A percentile compares a stretch with the other conserved stretches of the same genome.
Evolutionary conservation across 805 yeast genomes (phyloP).

Genomic region (Citeromyces nyonsensis): DNA sequence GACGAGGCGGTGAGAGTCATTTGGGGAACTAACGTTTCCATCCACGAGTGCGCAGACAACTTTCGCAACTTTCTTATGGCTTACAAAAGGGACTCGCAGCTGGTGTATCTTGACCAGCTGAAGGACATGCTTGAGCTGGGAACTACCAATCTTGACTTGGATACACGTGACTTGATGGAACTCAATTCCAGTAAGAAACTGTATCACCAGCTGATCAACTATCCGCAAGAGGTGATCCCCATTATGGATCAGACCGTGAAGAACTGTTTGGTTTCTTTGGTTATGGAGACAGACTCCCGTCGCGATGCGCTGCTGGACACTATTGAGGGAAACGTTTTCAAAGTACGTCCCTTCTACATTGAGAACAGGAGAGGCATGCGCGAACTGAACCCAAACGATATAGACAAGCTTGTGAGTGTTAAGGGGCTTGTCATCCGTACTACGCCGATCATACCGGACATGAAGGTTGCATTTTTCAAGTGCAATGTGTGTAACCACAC

Average conservation of each 20-base stretch:
- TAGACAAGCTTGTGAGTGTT: slow-evolving; percentile 80
- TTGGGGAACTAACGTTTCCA: slow-evolving; percentile 97
- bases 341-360: slow-evolving; percentile 80
- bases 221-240: slow-evolving; percentile 94
- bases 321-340: slow-evolving; percentile 69
- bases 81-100: slow-evolving; percentile 66
- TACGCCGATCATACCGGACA: slow-evolving; percentile 89
- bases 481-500: slow-evolving; percentile 94
- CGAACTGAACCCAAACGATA: slow-evolving; percentile 85
- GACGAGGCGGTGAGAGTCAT: slow-evolving; percentile 80
- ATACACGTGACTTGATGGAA: slow-evolving; percentile 64
- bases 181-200: slow-evolving; percentile 64
- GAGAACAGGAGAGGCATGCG: slow-evolving; percentile 70
- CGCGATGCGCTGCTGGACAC: slow-evolving; percentile 38
- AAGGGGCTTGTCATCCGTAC: slow-evolving; percentile 85
- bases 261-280: slow-evolving; percentile 71
- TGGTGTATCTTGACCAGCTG: slow-evolving; percentile 60
- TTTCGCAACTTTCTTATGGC: slow-evolving; percentile 77
- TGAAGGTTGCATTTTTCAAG: slow-evolving; percentile 93
- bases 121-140: slow-evolving; percentile 68
- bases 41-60: slow-evolving; percentile 68
- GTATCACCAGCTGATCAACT: slow-evolving; percentile 75
- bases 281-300: slow-evolving; percentile 29
- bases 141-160: slow-evolving; percentile 70
- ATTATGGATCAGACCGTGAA: slow-evolving; percentile 94